Base-by-base conservation (phyloP, 306 rosid species). In the Vigna trinervia region DNA sequence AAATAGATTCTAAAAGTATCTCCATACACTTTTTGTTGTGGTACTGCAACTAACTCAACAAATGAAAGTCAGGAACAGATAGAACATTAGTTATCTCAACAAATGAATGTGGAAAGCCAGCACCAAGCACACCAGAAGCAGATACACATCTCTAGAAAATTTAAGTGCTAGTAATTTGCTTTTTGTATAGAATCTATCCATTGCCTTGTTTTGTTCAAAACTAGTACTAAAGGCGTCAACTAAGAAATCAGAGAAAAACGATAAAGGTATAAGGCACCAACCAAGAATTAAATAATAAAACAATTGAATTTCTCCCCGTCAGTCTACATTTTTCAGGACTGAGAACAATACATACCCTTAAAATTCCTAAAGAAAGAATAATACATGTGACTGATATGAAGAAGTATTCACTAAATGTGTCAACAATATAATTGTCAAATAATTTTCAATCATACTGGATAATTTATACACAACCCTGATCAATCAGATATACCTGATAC, bases 401-500 rank as follows among this genome's bases (percentile, higher is more conserved):
- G 73, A 41, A 41, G 20, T 30, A 71, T 26, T 50, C 59, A 58
- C 20, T 58, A 68, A 56, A 43, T 78, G 48, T 60, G 83, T 74
- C 66, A 69, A 69, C 45, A 54, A 38, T 26, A 46, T 34, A 69
- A 58, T 50, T 19, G 13, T 60, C 34, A 71, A 30, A 76, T 14
- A 77, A 26, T 45, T 78, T 36, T 13, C 28, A 4, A 77, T 51
- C 73, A 62, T 59, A 22, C 19, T 36, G 53, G 71, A 61, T n/a
- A 26, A 53, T 58, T 62, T 28, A 43, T 72, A 70, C 34, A 50
- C 34, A 69, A 78, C 52, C 51, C 41, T 32, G 71, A 76, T 43
- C 71, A 50, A 75, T 72, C 39, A 61, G 54, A 82, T 88, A 82
- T 88, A 96, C 99, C 99, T 96, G 93, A 96, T 93, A 46, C 99